Percentiles rank a stretch among this genome's conserved stretches.
Evolutionary conservation across 441 rosid species (phyloP).

Genomic region (Syzygium malaccense): DNA sequence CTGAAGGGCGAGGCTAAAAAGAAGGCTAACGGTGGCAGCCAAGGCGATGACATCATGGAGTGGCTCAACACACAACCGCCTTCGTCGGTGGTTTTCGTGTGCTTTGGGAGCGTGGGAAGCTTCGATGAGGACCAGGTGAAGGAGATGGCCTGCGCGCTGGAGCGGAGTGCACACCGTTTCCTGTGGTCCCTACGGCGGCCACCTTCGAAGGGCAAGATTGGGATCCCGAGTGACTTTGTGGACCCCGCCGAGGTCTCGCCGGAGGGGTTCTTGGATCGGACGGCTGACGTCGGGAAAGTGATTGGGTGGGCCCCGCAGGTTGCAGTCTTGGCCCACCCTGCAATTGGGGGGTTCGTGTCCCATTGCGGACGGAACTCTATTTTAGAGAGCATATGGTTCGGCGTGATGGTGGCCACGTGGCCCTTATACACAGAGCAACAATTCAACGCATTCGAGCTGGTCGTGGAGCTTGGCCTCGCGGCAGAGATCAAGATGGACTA

Average conservation of each 20-base stretch:
- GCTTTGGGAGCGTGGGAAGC: neutral
- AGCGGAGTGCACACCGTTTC: neutral
- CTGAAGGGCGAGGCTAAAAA: neutral
- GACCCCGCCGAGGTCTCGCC: neutral
- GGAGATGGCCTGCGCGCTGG: neutral
- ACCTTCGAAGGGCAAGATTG: neutral
- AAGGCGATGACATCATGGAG: neutral
- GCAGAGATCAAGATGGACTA: neutral
- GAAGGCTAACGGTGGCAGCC: neutral
- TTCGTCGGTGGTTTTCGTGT: neutral
- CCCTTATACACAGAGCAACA: neutral
- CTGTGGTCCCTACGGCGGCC: neutral
- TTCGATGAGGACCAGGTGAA: neutral
- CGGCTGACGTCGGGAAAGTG: neutral
- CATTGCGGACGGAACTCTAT: constrained; percentile 6
- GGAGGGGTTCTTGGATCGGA: neutral
- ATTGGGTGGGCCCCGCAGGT: constrained; percentile 8
- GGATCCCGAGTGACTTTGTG: neutral
- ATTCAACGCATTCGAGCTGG: neutral
- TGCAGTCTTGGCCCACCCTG: neutral
- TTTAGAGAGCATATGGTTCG: neutral
- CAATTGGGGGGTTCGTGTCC: neutral
- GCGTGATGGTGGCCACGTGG: neutral
- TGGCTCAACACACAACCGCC: neutral
- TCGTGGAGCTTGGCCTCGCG: neutral